phyloP scores from a whole-genome alignment of 495 filamentous ascomycete genomes.

The Annulohypoxylon bovei region DNA sequence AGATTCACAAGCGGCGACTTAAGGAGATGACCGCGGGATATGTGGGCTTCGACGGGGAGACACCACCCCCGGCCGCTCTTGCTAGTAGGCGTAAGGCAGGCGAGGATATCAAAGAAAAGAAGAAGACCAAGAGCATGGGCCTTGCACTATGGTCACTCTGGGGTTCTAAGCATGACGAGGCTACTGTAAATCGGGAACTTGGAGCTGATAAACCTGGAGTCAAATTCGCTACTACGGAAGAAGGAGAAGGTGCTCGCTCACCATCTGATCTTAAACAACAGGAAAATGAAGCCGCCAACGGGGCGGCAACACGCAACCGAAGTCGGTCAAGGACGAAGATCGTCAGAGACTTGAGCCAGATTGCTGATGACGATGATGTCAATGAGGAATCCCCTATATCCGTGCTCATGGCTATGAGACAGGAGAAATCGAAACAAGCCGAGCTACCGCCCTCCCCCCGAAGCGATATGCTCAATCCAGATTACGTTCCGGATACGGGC shows the following conservation, averaged over 20 bases:
- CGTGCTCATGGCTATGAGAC: conserved; percentile 42
- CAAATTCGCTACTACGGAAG: conserved; percentile 37
- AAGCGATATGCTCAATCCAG: conserved; percentile 28
- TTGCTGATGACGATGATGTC: conserved; percentile 27
- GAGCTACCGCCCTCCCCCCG: conserved; percentile 11
- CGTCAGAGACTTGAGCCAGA: conserved; percentile 57
- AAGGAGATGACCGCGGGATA: conserved; percentile 76
- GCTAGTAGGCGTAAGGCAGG: conserved; percentile 71
- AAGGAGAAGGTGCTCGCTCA: conserved; percentile 53
- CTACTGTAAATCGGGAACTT: conserved; percentile 65
- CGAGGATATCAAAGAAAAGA: conserved; percentile 55
- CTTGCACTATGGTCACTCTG: conserved; percentile 84
- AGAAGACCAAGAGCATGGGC: conserved; percentile 73
- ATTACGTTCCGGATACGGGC: conserved; percentile 47
- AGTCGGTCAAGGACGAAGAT: conserved; percentile 51
- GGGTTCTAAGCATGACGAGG: conserved; percentile 88
- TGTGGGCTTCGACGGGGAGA: conserved; percentile 75
- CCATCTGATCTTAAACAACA: conserved; percentile 50
- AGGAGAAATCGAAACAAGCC: conserved; percentile 34
- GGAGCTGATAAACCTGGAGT: conserved; percentile 48
- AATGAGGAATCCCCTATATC: conserved; percentile 49
- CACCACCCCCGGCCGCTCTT: conserved; percentile 82
- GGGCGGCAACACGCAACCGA: conserved; percentile 28
- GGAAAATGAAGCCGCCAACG: conserved; percentile 30
- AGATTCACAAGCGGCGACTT: conserved; percentile 73